A percentile compares a stretch with the other conserved stretches of the same genome.
Evolutionary conservation across 805 yeast genomes (phyloP).

Genomic region (Lipomyces kockii): DNA sequence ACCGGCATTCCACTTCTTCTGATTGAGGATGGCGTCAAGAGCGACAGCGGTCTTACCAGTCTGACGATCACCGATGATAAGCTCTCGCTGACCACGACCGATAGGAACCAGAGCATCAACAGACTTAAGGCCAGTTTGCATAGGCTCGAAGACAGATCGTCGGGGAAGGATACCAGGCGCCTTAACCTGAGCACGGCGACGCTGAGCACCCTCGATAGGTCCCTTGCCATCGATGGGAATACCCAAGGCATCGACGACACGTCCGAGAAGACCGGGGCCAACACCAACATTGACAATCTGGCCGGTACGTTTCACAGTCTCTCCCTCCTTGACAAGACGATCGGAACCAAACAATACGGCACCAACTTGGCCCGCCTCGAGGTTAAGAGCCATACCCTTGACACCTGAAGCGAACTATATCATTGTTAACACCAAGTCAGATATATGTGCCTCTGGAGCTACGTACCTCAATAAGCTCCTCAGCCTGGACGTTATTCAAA

Average conservation of each 20-base stretch:
- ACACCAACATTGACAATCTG: slow-evolving; percentile 98
- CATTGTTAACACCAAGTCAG: background rate
- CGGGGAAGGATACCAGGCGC: slow-evolving; percentile 99
- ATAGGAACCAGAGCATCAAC: slow-evolving; percentile 99
- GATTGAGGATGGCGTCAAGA: slow-evolving; percentile 96
- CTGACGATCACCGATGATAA: slow-evolving; percentile 99
- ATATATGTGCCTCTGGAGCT: background rate
- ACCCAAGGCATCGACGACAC: slow-evolving; percentile 99
- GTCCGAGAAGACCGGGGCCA: slow-evolving; percentile 97
- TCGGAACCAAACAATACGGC: slow-evolving; percentile 99
- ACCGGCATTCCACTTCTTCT: slow-evolving; percentile 98
- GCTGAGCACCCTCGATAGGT: slow-evolving; percentile 83
- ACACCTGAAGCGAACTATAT: slow-evolving; percentile 90
- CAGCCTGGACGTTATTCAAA: slow-evolving; percentile 99
- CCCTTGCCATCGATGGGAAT: slow-evolving; percentile 99
- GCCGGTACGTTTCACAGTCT: slow-evolving; percentile 99
- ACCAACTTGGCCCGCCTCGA: slow-evolving; percentile 99
- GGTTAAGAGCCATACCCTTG: slow-evolving; percentile 99
- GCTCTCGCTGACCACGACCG: slow-evolving; percentile 99
- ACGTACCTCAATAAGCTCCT: slow-evolving; percentile 85
- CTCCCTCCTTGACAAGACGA: slow-evolving; percentile 98
- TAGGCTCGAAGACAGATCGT: slow-evolving; percentile 97
- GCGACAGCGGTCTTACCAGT: slow-evolving; percentile 99
- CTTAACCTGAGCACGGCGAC: slow-evolving; percentile 96
- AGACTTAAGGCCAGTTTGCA: slow-evolving; percentile 99